These are phyloP conservation scores for Auriscalpium orientale DNA, from an alignment of 768 basidiomycete genomes.

Conservation along the genomic window DNA sequence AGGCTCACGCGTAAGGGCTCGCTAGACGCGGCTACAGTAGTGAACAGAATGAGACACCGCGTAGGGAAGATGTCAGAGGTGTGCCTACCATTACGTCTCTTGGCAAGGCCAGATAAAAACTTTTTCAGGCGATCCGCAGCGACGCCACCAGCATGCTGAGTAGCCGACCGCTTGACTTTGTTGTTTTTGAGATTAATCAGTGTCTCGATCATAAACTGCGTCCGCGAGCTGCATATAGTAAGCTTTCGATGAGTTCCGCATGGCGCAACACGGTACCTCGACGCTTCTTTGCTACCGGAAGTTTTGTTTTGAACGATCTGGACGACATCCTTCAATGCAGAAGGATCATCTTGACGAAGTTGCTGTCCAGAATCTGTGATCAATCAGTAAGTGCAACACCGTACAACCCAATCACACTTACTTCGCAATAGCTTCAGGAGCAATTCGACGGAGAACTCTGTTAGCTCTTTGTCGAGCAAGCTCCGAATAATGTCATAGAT, in stretches of 20 bases:
- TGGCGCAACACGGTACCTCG: slow-evolving; percentile 36
- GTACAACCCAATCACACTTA: slow-evolving; percentile 27
- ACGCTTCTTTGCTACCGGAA: slow-evolving; percentile 33
- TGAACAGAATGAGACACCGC: background rate
- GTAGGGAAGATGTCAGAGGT: background rate
- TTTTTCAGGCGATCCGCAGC: slow-evolving; percentile 85
- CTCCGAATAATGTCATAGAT: slow-evolving; percentile 84
- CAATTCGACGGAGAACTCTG: slow-evolving; percentile 80
- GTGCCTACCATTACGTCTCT: slow-evolving; percentile 62
- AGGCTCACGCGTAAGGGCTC: slow-evolving; percentile 85
- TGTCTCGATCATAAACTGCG: slow-evolving; percentile 93
- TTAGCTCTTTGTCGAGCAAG: slow-evolving; percentile 55
- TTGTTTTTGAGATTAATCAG: slow-evolving; percentile 90
- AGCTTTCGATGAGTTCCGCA: background rate
- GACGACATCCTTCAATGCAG: slow-evolving; percentile 86
- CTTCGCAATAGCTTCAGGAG: slow-evolving; percentile 82
- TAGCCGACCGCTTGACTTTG: slow-evolving; percentile 58
- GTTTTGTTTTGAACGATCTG: slow-evolving; percentile 71
- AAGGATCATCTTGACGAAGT: slow-evolving; percentile 86
- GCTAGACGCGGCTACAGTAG: slow-evolving; percentile 50
- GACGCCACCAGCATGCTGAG: slow-evolving; percentile 63
- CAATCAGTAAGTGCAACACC: background rate
- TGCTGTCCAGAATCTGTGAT: slow-evolving; percentile 79
- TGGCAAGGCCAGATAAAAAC: slow-evolving; percentile 67
- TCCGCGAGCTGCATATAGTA: slow-evolving; percentile 58